Evolutionary conservation across 768 basidiomycete species (phyloP).

Genomic region (Suillus clintonianus): DNA sequence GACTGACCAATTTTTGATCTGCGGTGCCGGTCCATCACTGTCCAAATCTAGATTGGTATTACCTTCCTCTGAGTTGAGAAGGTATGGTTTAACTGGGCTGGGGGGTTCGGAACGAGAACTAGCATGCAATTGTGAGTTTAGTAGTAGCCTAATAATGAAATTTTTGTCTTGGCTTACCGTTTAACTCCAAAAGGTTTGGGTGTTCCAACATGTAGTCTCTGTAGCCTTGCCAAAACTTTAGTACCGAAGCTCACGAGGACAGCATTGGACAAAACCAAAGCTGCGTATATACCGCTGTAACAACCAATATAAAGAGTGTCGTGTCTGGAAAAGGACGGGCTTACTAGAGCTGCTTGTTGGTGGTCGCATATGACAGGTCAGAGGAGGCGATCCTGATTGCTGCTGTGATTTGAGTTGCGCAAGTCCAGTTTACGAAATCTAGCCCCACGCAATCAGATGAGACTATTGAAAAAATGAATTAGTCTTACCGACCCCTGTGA

Average conservation of each 20-base stretch:
- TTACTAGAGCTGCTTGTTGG: constrained; percentile 46
- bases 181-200: too few relatives aligned
- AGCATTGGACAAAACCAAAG: constrained; percentile 61
- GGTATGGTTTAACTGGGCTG: not conserved
- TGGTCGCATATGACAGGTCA: constrained; percentile 40
- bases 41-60: not conserved
- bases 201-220: too few relatives aligned
- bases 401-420: constrained; percentile 58
- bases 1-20: not conserved
- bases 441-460: constrained; percentile 14
- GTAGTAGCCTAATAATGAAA: too few relatives aligned
- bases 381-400: constrained; percentile 44
- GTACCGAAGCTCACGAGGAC: constrained; percentile 67
- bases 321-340: constrained; percentile 38
- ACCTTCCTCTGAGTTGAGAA: not conserved
- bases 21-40: too few relatives aligned
- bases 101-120: not conserved
- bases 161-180: not conserved
- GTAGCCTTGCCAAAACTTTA: constrained; percentile 58
- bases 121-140: too few relatives aligned
- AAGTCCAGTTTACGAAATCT: constrained; percentile 56
- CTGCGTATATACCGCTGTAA: constrained; percentile 59
- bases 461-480: not conserved
- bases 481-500: constrained; percentile 34
- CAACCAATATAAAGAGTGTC: constrained; percentile 40